Evolutionary conservation across 495 filamentous ascomycete species (phyloP).

Genomic region (Collariella sp.): DNA sequence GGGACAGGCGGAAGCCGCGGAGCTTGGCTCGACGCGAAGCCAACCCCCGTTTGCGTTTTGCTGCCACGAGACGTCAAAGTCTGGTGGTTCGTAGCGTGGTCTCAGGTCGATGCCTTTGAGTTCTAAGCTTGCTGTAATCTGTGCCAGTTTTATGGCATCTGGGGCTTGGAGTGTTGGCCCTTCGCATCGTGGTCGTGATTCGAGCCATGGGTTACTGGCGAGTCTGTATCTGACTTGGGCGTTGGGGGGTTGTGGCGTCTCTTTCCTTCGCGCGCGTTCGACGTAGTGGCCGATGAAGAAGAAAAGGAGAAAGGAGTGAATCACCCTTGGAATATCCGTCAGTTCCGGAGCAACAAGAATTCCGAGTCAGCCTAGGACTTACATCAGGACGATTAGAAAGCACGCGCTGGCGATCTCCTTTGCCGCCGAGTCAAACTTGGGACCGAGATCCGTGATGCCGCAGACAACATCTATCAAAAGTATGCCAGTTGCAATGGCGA

Average conservation of each 20-base stretch:
- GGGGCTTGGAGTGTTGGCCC: too few relatives aligned
- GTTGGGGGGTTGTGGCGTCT: neutral
- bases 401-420: conserved; percentile 8
- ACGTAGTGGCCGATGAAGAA: conserved; percentile 9
- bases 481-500: neutral
- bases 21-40: too few relatives aligned
- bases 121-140: too few relatives aligned
- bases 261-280: neutral
- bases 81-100: too few relatives aligned
- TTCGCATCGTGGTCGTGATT: neutral
- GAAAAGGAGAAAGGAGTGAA: conserved; percentile 17
- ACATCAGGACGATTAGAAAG: conserved; percentile 14
- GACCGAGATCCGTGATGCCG: neutral
- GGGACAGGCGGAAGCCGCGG: too few relatives aligned
- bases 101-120: too few relatives aligned
- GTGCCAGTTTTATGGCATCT: too few relatives aligned
- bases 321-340: conserved; percentile 1
- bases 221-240: neutral
- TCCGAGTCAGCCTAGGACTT: neutral
- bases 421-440: neutral
- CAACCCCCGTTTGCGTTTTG: too few relatives aligned
- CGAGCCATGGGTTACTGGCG: neutral
- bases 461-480: conserved; percentile 11
- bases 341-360: neutral
- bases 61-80: too few relatives aligned